Evolutionary conservation across 768 basidiomycete species (phyloP), one percentile per base, ranked within the genome.

Genomic region (Thelephora aurantiotincta): DNA sequence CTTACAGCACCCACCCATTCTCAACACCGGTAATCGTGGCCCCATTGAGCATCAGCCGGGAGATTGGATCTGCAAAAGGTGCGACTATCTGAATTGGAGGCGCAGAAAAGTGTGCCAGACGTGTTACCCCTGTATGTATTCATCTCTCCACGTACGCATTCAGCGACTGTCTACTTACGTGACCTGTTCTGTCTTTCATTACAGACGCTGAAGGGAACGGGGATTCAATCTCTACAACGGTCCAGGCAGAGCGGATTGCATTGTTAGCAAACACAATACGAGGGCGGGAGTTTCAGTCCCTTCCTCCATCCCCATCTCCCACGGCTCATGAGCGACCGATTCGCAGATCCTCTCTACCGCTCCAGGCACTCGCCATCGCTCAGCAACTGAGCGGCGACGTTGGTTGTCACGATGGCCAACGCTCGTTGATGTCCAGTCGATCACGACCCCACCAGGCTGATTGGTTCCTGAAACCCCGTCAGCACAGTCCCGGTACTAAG

Each of bases 71-170:
- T 91, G 87, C 63, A 68, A 71, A 53, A 85, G 82, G 59, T 91
- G 88, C 62, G 82, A 83, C 57, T 90, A 91, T 64, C 63, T 88
- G 54, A 91, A 91, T 60, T 91, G 87, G 87, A 72, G 87, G 53
- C 66, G 87, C 49, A 68, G 87, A 48, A 90, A 90, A 63, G 88
- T 91, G 50, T 91, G 87, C 65, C 87, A 90, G 69, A 88, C 84
- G 9, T 90, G 87, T 63, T 75, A 77, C 51, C 86, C 87, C 43
- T 89, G 84, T 86, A 56, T 53, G 80, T 72, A 6, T 16, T 37
- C 4, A 46, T 35, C 23, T 9, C 18, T 18, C 50, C 47, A 50
- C 50, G 49, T 19, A 36, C 50, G 50, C 49, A 46, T 35, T 23
- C 11, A 35, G 42, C 26, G 34, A 42, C 45, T 44, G 33, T 45